Evolutionary conservation across 768 basidiomycete species (phyloP), one percentile per base, ranked within the genome.

Genomic region (Wakefieldia striispora): DNA sequence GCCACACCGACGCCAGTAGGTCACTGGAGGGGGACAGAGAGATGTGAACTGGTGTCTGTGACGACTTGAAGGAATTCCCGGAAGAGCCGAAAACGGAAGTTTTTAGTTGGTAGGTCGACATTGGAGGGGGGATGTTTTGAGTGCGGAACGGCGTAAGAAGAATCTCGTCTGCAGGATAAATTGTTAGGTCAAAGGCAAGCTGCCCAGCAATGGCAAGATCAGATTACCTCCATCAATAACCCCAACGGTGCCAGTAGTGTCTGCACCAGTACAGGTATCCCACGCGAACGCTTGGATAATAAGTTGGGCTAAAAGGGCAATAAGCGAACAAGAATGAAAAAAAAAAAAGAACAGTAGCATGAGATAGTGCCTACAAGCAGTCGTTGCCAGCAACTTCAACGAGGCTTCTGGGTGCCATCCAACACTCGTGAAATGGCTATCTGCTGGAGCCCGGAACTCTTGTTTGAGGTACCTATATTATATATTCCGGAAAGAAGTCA

Each of bases 81-180:
- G 40, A 31, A 43, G 51, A 16, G 48, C 47, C 11, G 23, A 56
- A 40, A 10, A 52, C 36, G 12, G 63, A 41, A 45, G 68, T 17
- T 63, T 69, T 40, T 43, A 82, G 69, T 35, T 69, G 68, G 56
- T 77, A 75, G 1, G 91, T 86, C 1, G 85, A 89, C 92, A 97
- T 95, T 0, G 97, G 97, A n/a, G 97, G 97, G n/a, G 95, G 97
- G 5, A 95, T 80, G 62, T 97, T 97, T 70, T 95, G 91, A 1
- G 82, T 80, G 35, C 94, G 81, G 77, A 98, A 98, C 14, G 97
- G 90, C 2, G 95, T 99, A 35, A 99, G 72, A 3, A 95, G 79
- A 48, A 91, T 70, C 19, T 73, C 74, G 2, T 81, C 94, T 95
- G 65, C 38, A 23, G 16, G 40, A 43, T 17, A 19, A n/a, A 12